phyloP scores from a whole-genome alignment of 2,329 filamentous ascomycete species.

The Colletotrichum salicis region DNA sequence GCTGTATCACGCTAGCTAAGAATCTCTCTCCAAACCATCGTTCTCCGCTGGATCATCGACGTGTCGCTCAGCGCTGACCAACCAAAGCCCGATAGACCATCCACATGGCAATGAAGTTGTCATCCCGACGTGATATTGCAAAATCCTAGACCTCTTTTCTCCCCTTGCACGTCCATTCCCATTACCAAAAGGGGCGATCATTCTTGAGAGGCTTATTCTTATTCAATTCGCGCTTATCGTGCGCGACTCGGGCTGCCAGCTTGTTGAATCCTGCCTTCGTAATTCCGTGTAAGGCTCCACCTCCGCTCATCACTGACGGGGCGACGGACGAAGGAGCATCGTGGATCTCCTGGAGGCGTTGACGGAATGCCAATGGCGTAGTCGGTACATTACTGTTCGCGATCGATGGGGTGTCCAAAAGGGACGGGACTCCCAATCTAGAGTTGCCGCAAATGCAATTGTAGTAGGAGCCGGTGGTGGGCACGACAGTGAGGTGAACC shows the following conservation, averaged over 20 bases:
- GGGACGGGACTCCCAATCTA: not conserved
- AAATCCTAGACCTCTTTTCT: not conserved
- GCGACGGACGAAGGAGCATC: not conserved
- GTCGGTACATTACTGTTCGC: not conserved
- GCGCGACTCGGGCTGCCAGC: slow-evolving; percentile 11
- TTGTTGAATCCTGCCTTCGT: slow-evolving; percentile 23
- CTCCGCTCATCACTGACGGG: not conserved
- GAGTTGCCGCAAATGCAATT: not conserved
- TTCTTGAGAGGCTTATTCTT: not conserved
- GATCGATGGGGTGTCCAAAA: not conserved
- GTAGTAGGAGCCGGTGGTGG: not conserved
- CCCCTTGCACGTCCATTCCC: not conserved
- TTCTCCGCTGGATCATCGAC: not conserved
- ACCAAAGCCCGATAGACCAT: not conserved
- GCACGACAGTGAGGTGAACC: not conserved
- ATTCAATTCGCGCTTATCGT: not conserved
- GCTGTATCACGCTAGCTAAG: not conserved
- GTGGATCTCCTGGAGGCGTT: not conserved
- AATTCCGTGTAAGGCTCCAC: slow-evolving; percentile 4
- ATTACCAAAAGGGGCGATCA: slow-evolving; percentile 18
- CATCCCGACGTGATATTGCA: not conserved
- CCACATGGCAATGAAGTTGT: not conserved
- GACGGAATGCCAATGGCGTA: not conserved
- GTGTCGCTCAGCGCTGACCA: not conserved
- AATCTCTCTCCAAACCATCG: too few species aligned